These are phyloP conservation scores for Paracoccidioides brasiliensis DNA, from an alignment of 2,329 filamentous ascomycete genomes.

Conservation along the genomic window DNA sequence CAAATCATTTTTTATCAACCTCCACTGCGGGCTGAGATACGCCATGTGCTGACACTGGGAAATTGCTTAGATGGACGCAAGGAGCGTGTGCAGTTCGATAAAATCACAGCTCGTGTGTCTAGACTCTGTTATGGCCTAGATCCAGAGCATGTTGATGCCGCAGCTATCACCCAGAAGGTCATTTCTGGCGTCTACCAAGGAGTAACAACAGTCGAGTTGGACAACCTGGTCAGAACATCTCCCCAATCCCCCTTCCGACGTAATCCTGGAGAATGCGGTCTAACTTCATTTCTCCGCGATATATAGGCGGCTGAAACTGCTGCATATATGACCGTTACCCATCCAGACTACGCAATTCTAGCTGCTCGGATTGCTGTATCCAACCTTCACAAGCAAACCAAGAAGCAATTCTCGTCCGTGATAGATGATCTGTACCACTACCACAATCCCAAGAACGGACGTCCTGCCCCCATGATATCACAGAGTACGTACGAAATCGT, in stretches of 20 bases:
- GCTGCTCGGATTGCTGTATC: slow-evolving; percentile 97
- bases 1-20: too few species aligned
- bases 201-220: slow-evolving; percentile 89
- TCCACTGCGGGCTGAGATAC: slow-evolving; percentile 8
- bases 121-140: slow-evolving; percentile 96
- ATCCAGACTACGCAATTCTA: slow-evolving; percentile 97
- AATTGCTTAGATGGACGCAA: slow-evolving; percentile 74
- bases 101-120: slow-evolving; percentile 97
- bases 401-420: slow-evolving; percentile 98
- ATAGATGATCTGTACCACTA: slow-evolving; percentile 90
- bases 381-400: slow-evolving; percentile 99
- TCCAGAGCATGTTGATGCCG: slow-evolving; percentile 87
- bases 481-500: slow-evolving; percentile 80
- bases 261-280: neutral
- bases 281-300: neutral
- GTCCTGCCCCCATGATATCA: slow-evolving; percentile 85
- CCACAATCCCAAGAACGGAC: slow-evolving; percentile 83
- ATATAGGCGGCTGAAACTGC: slow-evolving; percentile 88
- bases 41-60: slow-evolving; percentile 13
- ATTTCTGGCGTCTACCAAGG: slow-evolving; percentile 98
- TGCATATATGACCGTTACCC: slow-evolving; percentile 98
- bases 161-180: slow-evolving; percentile 97
- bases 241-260: slow-evolving; percentile 9
- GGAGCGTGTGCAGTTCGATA: slow-evolving; percentile 99
- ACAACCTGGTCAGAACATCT: slow-evolving; percentile 65